phyloP scores from a whole-genome alignment of 257 asterid species.

The Solanum pennellii region DNA sequence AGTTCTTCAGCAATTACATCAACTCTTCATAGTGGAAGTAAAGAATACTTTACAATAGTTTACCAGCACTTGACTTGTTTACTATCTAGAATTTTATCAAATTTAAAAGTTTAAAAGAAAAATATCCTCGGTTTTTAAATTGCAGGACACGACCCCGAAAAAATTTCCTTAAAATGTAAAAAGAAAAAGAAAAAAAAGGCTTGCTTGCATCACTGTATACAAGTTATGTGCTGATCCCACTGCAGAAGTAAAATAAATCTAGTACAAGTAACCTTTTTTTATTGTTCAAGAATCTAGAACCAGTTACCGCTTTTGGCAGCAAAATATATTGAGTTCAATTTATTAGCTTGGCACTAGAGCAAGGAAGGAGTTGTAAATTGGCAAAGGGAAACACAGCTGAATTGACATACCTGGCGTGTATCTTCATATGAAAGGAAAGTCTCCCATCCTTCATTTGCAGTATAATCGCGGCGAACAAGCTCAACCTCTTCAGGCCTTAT shows the following conservation, averaged over 20 bases:
- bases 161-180: not conserved
- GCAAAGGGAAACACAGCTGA: not conserved
- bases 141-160: not conserved
- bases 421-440: conserved; percentile 97
- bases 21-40: not conserved
- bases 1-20: not conserved
- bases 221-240: not conserved
- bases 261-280: not conserved
- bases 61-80: not conserved
- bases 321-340: not conserved
- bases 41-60: not conserved
- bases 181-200: too few relatives aligned
- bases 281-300: not conserved
- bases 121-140: not conserved
- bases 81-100: not conserved
- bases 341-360: not conserved
- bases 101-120: not conserved
- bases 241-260: not conserved
- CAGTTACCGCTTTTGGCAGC: not conserved
- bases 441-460: conserved; percentile 99
- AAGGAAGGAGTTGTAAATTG: not conserved
- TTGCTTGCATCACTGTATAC: not conserved
- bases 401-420: conserved; percentile 57
- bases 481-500: conserved; percentile 94
- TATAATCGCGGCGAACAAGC: conserved; percentile 96